Percentiles rank a stretch among this genome's conserved stretches.
Conservation (phyloP, 2,329 filamentous ascomycete species). For the Moelleriella libera region DNA sequence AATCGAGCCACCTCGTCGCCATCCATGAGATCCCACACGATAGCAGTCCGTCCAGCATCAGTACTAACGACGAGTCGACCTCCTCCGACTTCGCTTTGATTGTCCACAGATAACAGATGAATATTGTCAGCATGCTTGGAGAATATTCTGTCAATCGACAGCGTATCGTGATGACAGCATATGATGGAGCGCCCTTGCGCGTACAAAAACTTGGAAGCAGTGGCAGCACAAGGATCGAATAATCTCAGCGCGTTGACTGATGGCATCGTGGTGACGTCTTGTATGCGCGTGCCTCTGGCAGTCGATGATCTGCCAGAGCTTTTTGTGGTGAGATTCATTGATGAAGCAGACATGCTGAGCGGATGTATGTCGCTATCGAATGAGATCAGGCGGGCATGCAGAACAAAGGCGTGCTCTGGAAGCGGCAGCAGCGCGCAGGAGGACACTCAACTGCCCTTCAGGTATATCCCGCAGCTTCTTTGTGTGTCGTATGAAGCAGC, state of each 20-base stretch:
- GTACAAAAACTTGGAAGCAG: slow-evolving; percentile 81
- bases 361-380: slow-evolving; percentile 14
- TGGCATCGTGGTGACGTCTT: slow-evolving; percentile 38
- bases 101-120: slow-evolving; percentile 75
- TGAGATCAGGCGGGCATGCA: slow-evolving; percentile 12
- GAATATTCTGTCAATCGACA: slow-evolving; percentile 80
- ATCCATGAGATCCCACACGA: slow-evolving; percentile 92
- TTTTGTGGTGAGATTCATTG: slow-evolving; percentile 45
- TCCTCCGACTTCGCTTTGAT: slow-evolving; percentile 72
- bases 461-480: slow-evolving; percentile 5
- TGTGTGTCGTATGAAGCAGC: slow-evolving; percentile 7
- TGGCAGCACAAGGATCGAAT: slow-evolving; percentile 82
- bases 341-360: slow-evolving; percentile 34
- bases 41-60: slow-evolving; percentile 78
- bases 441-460: slow-evolving; percentile 9
- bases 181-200: slow-evolving; percentile 70
- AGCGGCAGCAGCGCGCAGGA: slow-evolving; percentile 8
- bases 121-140: slow-evolving; percentile 73
- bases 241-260: slow-evolving; percentile 34
- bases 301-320: slow-evolving; percentile 42
- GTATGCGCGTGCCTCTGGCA: slow-evolving; percentile 23
- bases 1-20: slow-evolving; percentile 88
- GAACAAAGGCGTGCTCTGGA: slow-evolving; percentile 4
- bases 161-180: slow-evolving; percentile 82
- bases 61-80: slow-evolving; percentile 87